Base-by-base conservation (phyloP, 2,329 filamentous ascomycete genomes). In the Myriosclerotinia duriaeana region DNA sequence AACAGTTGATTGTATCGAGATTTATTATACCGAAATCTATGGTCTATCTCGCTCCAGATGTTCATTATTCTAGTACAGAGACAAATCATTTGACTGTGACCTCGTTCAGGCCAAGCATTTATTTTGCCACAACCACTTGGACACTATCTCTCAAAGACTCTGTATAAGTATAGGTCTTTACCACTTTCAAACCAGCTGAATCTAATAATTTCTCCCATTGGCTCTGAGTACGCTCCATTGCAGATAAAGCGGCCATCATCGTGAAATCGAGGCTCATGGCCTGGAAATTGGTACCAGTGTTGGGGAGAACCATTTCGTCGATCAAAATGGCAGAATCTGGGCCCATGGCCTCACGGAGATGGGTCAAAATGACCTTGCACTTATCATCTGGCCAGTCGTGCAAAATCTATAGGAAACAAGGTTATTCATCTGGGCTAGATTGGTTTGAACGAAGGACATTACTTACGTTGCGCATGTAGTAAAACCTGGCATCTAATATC, bases 271-370 rank as follows among this genome's bases (percentile, higher is more conserved):
- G 30, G 8, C 76, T 63, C 11, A 72, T 69, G 1, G 77, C 69
- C 0, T 76, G 72, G 52, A 75, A 68, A 71, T 71, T 78, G 38
- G 75, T 70, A 0, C 73, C 77, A 2, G 74, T 74, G 5, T 53
- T 70, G 30, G 79, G 78, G 14, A 82, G 55, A 5, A 81, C 77
- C 36, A 79, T 74, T 17, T 82, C 81, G 66, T 80, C 78, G 60
- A 82, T 78, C 22, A 82, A 67, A 22, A 82, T 75, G 20, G 20
- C 30, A 30, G 64, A 66, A 20, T 61, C 50, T 26, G 26, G 30
- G 20, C 36, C 30, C 26, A 66, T 60, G n/a, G 64, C 64, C 14
- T 50, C 34, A 20, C 34, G 38, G 34, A 66, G 55, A 15, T 66
- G 58, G 15, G 12, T n/a, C 30, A 68, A 30, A 48, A 67, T 69